phyloP scores from a whole-genome alignment of 306 rosid genomes.

The Pyrus communis region DNA sequence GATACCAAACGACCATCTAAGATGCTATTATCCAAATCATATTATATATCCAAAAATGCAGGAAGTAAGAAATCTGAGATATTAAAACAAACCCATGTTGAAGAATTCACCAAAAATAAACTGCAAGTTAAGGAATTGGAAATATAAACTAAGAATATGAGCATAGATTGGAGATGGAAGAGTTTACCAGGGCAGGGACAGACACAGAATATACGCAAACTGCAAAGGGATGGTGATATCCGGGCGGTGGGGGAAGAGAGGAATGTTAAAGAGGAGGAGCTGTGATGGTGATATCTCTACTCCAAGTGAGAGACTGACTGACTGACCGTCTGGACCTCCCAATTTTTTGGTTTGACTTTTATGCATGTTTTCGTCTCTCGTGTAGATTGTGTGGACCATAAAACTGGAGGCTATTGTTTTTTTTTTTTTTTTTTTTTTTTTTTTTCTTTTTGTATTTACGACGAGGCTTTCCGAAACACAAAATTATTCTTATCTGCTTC shows the following conservation, averaged over 20 bases:
- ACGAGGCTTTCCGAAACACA: no score
- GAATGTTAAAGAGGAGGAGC: not conserved
- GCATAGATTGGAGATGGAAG: not conserved
- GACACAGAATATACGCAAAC: constrained; percentile 7
- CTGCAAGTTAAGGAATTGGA: not conserved
- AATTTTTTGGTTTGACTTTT: not conserved
- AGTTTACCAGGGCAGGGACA: constrained; percentile 31
- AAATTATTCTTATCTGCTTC: no score
- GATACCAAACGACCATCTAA: not conserved
- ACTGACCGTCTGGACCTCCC: not conserved
- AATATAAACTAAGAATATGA: not conserved
- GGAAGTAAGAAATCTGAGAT: not conserved
- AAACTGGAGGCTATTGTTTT: not conserved
- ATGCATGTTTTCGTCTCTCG: not conserved
- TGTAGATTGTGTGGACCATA: no score
- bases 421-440: no score
- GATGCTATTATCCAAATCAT: not conserved
- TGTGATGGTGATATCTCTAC: not conserved
- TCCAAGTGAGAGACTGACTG: not conserved
- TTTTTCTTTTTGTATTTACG: no score
- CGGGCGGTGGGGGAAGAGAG: not conserved
- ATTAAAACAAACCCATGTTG: not conserved
- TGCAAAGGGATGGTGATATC: not conserved
- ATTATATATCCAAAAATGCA: not conserved
- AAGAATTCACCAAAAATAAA: not conserved